These are phyloP conservation scores for Hemileia vastatrix DNA, from an alignment of 1,284 basidiomycete genomes.

Conservation along the genomic window DNA sequence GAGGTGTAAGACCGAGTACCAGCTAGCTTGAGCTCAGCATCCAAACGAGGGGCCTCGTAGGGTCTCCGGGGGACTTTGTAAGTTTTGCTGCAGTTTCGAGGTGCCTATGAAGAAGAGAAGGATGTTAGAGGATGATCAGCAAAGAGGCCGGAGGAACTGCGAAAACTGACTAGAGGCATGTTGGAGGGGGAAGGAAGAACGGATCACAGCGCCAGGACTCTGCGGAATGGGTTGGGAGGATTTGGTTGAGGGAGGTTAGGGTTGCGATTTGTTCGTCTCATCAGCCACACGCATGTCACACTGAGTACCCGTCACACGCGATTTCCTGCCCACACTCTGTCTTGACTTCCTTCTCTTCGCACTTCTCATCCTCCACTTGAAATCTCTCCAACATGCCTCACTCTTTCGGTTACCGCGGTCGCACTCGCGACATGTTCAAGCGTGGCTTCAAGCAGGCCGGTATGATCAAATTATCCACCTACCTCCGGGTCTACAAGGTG, in stretches of 20 bases:
- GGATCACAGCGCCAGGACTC: neutral
- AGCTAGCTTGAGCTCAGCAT: constrained; percentile 91
- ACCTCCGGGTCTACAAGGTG: constrained; percentile 81
- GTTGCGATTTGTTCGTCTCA: neutral
- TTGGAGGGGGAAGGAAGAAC: neutral
- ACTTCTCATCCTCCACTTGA: neutral
- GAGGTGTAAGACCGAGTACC: no score
- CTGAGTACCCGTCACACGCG: no score
- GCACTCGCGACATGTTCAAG: constrained; percentile 99
- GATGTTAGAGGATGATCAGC: neutral
- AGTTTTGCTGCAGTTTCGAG: constrained; percentile 78
- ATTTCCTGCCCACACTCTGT: no score
- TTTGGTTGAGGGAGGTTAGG: neutral
- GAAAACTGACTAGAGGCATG: constrained; percentile 20
- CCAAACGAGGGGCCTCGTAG: constrained; percentile 95
- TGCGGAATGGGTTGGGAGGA: neutral
- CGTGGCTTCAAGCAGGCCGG: constrained; percentile 66
- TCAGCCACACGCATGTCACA: no score
- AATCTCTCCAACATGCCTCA: constrained; percentile 80
- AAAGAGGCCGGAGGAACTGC: neutral
- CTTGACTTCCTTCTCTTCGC: neutral
- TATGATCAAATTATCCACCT: constrained; percentile 81
- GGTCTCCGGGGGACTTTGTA: constrained; percentile 98
- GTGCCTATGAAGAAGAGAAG: constrained; percentile 54
- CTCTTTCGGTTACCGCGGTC: constrained; percentile 99